Percentiles rank a stretch among this genome's conserved stretches.
Conservation (phyloP, 1,284 basidiomycete species). For the Fomes fomentarius region DNA sequence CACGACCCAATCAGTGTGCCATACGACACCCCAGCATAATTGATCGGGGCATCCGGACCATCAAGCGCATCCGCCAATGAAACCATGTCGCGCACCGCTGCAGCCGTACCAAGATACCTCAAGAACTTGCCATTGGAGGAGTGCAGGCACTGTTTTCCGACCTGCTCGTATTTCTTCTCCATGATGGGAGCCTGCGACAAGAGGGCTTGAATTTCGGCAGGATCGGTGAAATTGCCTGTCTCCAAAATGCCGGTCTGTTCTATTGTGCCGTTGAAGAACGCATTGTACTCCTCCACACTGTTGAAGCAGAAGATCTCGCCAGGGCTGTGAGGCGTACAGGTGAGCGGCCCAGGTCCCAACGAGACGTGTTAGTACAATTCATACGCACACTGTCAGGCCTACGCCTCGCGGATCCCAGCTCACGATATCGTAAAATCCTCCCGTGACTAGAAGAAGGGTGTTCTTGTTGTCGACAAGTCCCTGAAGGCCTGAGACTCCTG, state of each 20-base stretch:
- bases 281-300: neutral
- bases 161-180: constrained; percentile 11
- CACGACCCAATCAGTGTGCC: constrained; percentile 15
- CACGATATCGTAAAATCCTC: constrained; percentile 8
- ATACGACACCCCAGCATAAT: constrained; percentile 16
- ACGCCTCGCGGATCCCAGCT: constrained; percentile 15
- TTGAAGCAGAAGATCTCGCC: constrained; percentile 10
- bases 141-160: constrained; percentile 3
- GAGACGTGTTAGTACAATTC: neutral
- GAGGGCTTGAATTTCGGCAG: constrained; percentile 1
- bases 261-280: constrained; percentile 12
- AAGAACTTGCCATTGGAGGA: neutral
- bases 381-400: constrained; percentile 5
- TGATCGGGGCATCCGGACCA: constrained; percentile 13
- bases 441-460: constrained; percentile 1
- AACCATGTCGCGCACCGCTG: constrained; percentile 17
- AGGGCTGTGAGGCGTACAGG: neutral
- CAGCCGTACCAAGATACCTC: constrained; percentile 18
- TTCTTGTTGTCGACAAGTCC: neutral
- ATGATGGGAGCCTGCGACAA: constrained; percentile 6
- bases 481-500: constrained; percentile 2
- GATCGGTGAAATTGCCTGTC: constrained; percentile 11
- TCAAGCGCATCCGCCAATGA: constrained; percentile 17
- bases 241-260: constrained; percentile 4
- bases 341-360: too few species aligned